These are phyloP conservation scores for Aspergillus diversus DNA, from an alignment of 495 filamentous ascomycete genomes.

Conservation along the genomic window DNA sequence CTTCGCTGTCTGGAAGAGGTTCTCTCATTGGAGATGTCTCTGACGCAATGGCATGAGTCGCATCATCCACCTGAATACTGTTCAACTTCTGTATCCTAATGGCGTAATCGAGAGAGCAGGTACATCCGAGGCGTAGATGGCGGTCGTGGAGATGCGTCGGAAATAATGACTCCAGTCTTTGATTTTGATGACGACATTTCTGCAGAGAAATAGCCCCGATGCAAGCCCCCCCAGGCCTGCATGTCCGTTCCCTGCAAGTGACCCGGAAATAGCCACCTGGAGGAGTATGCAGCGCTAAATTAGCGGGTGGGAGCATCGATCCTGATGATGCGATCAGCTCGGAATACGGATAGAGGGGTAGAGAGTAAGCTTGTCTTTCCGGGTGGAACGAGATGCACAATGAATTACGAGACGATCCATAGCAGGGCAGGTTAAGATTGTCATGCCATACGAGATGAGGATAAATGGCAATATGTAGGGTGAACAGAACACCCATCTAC, in stretches of 20 bases:
- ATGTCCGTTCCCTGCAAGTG: background rate
- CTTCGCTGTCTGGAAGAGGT: background rate
- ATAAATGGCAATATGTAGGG: background rate
- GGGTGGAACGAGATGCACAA: background rate
- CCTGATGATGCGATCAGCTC: background rate
- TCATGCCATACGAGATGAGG: background rate
- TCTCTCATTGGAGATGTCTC: background rate
- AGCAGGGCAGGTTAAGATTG: background rate
- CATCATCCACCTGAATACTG: background rate
- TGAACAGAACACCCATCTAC: background rate
- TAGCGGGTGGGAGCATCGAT: slow-evolving; percentile 3
- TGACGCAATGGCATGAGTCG: background rate
- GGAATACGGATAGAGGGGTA: background rate
- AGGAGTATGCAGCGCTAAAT: background rate
- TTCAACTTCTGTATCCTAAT: background rate
- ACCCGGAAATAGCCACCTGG: background rate
- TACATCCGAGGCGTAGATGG: background rate
- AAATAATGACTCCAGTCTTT: background rate
- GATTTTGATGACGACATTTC: background rate
- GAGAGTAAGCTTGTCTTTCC: background rate
- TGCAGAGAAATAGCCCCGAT: background rate
- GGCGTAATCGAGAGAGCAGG: background rate
- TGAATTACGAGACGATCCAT: background rate
- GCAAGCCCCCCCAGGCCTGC: background rate
- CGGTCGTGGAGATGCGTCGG: background rate